Evolutionary conservation across 1,139 yeast species (phyloP).

Genomic region (Magnusiomyces suaveolens): DNA sequence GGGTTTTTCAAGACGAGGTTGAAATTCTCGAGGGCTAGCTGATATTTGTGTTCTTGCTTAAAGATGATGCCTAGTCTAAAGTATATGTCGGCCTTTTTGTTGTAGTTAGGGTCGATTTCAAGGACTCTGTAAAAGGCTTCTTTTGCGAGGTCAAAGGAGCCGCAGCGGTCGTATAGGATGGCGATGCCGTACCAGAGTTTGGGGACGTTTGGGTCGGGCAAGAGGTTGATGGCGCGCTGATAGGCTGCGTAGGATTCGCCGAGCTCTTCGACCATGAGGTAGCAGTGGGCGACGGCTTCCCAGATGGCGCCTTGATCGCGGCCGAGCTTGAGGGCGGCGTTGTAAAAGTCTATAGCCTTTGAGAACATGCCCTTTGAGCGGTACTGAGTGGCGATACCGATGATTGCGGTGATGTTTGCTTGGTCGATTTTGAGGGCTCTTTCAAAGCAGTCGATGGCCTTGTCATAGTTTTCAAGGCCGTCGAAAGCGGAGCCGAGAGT

Average conservation of each 20-base stretch:
- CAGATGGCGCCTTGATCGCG: conserved; percentile 85
- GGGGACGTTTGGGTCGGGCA: conserved; percentile 91
- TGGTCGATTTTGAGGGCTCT: conserved; percentile 80
- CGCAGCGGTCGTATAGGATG: conserved; percentile 87
- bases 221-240: conserved; percentile 85
- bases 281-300: conserved; percentile 96
- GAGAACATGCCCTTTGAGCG: conserved; percentile 82
- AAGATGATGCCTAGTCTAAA: conserved; percentile 92
- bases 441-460: conserved; percentile 83
- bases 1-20: conserved; percentile 84
- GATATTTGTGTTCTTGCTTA: conserved; percentile 84
- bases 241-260: conserved; percentile 94
- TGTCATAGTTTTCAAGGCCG: conserved; percentile 74
- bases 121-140: conserved; percentile 94
- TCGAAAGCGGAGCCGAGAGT: conserved; percentile 85
- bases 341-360: conserved; percentile 89
- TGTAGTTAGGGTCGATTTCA: conserved; percentile 91
- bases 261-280: conserved; percentile 88
- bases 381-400: conserved; percentile 78
- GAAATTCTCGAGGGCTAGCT: conserved; percentile 86
- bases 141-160: conserved; percentile 92
- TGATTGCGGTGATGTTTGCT: conserved; percentile 72
- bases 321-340: conserved; percentile 69
- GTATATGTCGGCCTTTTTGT: conserved; percentile 90
- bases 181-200: conserved; percentile 98